Base-by-base conservation (phyloP, 2,329 filamentous ascomycete genomes). In the Rhynchosporium secalis region DNA sequence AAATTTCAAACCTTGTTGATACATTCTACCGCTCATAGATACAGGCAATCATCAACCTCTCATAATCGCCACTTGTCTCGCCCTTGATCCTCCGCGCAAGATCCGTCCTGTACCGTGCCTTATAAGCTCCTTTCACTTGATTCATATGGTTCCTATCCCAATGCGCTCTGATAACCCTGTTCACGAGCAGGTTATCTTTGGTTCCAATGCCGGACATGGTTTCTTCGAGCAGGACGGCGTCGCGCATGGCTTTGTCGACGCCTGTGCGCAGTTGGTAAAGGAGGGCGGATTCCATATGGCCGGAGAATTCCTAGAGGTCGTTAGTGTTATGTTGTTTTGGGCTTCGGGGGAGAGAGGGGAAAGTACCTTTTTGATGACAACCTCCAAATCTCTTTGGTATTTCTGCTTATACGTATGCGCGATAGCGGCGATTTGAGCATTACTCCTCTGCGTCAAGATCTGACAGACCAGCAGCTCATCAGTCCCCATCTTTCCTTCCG, bases 221-320 rank as follows among this genome's bases (percentile, higher is more conserved):
- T 13, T 90, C 89, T 73, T 97, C 92, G n/a, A 98, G 81, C 4
- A 91, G 79, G 28, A 83, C 78, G 0, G 93, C 95, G 70, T 96
- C 93, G 67, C 92, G 88, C 81, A 91, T 89, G 62, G 91, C 91
- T 68, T 89, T 91, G 76, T 97, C 92, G 5, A 84, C 79, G 2
- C 90, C 94, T 12, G 88, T 81, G 10, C 83, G 83, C n/a, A 97
- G 79, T 75, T 96, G 92, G 73, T 86, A 87, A 31, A 95, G 77
- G 0, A 98, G 82, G 0, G 92, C 92, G 15, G 91, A 85, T 74
- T 93, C 82, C 92, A 98, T 97, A 74, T 98, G 94, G 0, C 94
- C 94, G 0, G 88, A 90, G 76, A 97, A 97, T 71, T 95, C 87
- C 78, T 87, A 64, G 8, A 64, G 8, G 62, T 41, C 45, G 49